A percentile compares a stretch with the other conserved stretches of the same genome.
These are phyloP conservation scores for Lenzites betulinus DNA, from an alignment of 768 basidiomycete species.

Conservation along the genomic window DNA sequence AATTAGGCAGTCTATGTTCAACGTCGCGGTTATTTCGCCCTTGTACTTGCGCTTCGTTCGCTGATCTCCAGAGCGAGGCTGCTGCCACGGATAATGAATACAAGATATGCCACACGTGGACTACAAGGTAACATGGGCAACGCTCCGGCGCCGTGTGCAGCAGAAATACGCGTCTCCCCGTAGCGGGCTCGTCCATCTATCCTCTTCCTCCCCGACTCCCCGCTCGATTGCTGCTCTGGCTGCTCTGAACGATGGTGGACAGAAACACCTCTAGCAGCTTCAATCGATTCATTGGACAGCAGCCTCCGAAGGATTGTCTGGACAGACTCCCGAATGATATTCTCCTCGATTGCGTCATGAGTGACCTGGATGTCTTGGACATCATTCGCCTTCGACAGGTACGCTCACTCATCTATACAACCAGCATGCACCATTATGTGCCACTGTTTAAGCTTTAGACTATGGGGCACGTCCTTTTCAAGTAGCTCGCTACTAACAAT, in stretches of 20 bases:
- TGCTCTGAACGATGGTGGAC: neutral
- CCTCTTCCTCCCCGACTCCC: neutral
- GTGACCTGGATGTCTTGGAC: constrained; percentile 40
- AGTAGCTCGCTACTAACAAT: constrained; percentile 4
- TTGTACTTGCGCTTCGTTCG: neutral
- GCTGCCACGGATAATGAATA: neutral
- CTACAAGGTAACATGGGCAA: neutral
- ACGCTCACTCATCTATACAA: constrained; percentile 12
- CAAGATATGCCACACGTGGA: neutral
- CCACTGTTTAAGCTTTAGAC: too few species aligned
- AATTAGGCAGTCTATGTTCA: neutral
- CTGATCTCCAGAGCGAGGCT: neutral
- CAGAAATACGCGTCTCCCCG: neutral
- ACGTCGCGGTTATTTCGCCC: neutral
- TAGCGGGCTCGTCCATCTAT: neutral
- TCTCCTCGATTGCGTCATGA: constrained; percentile 39
- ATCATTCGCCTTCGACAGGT: constrained; percentile 41
- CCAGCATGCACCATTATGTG: too few species aligned
- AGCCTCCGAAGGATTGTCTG: constrained; percentile 9
- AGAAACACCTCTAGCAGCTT: neutral
- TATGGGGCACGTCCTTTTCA: too few species aligned
- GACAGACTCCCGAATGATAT: constrained; percentile 40
- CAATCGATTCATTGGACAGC: neutral
- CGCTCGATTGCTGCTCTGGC: neutral
- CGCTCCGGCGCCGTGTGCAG: neutral